phyloP scores from a whole-genome alignment of 768 basidiomycete genomes.

The Naganishia antarctica region DNA sequence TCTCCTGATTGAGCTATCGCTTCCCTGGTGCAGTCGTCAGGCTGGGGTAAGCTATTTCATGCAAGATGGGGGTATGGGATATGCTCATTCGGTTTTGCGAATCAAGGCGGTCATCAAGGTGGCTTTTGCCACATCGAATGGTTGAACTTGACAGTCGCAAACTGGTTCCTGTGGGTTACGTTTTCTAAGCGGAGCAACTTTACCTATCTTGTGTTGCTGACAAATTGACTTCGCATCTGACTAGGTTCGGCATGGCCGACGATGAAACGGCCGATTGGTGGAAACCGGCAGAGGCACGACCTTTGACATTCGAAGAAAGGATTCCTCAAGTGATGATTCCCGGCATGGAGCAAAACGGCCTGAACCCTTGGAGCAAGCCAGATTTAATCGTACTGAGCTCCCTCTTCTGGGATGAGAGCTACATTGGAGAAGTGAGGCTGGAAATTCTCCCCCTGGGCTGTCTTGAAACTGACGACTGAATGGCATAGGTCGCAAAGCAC shows the following conservation, averaged over 20 bases:
- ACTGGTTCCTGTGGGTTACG: constrained; percentile 33
- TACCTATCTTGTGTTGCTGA: too few relatives aligned
- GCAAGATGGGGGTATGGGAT: too few relatives aligned
- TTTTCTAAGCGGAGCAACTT: too few relatives aligned
- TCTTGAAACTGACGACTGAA: neutral
- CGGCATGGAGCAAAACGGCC: constrained; percentile 15
- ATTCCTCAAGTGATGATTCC: constrained; percentile 30
- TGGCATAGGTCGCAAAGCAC: neutral
- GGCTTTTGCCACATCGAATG: constrained; percentile 28
- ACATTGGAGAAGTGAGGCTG: constrained; percentile 31
- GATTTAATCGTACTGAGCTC: constrained; percentile 31
- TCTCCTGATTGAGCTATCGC: too few relatives aligned
- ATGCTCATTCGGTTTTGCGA: too few relatives aligned
- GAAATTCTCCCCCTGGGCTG: too few relatives aligned
- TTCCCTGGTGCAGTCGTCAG: too few relatives aligned
- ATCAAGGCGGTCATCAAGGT: too few relatives aligned
- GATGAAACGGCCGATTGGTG: constrained; percentile 30
- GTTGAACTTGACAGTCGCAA: constrained; percentile 29
- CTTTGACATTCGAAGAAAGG: constrained; percentile 31
- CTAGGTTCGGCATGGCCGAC: constrained; percentile 33
- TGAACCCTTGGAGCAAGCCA: constrained; percentile 18
- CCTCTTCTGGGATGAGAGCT: constrained; percentile 37
- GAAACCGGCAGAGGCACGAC: constrained; percentile 19
- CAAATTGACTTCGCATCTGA: neutral
- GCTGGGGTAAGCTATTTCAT: constrained; percentile 9